Base-by-base conservation (phyloP, 176 grass and related monocot species). In the Lolium multiflorum region DNA sequence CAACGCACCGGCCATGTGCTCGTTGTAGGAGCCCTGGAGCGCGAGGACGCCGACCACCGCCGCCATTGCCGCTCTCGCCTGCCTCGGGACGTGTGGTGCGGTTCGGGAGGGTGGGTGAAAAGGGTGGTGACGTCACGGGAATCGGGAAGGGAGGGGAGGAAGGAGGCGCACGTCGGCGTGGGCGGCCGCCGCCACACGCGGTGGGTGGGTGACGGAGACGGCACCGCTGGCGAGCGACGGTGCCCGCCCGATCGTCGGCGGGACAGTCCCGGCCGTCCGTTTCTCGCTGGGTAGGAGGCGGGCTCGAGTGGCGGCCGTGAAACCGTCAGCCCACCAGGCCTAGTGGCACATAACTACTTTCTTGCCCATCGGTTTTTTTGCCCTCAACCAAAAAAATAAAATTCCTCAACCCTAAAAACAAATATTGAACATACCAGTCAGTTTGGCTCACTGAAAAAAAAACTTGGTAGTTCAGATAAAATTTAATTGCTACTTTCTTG, bases 11-110 rank as follows among this genome's bases (percentile, higher is more conserved):
- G 94, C 88, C 69, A 99, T 80, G 87, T 99, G 97, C 84, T 99
- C 97, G 84, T 99, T 99, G 85, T 92, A 99, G 18, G 97, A 99
- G 63, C 94, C 97, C 90, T 99, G 97, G 78, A 99, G 97, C 56
- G 97, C 97, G 57, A 99, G 92, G 37, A 99, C 97, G 61, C 97
- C 97, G 13, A 99, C 92, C 79, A 88, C 90, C 90, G 90, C 94
- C 81, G 89, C 94, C 84, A 73, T 91, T 51, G 67, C 81, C 48
- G 57, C 85, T 62, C 47, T 62, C 46, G 61, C 72, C 50, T n/a
- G 62, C 74, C 55, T 59, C 20, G 57, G 58, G 48, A 57, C 49
- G 74, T 60, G 74, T 17, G 78, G n/a, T 1, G 13, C n/a, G 71
- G 78, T 51, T n/a, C 9, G 48, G 37, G 31, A 25, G 3, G 14